phyloP scores from a whole-genome alignment of 345 rosid species.

The Pistacia vera region DNA sequence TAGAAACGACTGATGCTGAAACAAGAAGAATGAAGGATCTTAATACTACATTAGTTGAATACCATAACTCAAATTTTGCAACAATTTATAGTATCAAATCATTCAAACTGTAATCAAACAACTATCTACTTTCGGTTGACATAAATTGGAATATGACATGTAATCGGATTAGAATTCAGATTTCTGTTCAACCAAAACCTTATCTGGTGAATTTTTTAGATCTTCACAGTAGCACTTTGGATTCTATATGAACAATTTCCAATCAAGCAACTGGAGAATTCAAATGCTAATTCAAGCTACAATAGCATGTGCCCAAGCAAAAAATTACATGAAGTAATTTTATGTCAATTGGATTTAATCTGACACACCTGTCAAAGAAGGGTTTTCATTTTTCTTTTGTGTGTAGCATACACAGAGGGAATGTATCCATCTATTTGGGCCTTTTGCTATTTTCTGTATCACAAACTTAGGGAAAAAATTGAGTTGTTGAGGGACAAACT shows the following conservation, averaged over 20 bases:
- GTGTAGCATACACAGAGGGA: neutral
- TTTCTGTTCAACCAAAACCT: neutral
- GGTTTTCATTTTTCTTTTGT: neutral
- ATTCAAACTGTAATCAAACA: neutral
- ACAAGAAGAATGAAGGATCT: slow-evolving; percentile 18
- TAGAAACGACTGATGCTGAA: slow-evolving; percentile 71
- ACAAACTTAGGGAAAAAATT: neutral
- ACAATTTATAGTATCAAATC: neutral
- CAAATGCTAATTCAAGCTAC: neutral
- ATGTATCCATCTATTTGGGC: neutral
- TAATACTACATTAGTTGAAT: neutral
- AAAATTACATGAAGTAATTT: neutral
- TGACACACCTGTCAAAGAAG: neutral
- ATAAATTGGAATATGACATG: neutral
- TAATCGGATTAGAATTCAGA: neutral
- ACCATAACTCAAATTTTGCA: neutral
- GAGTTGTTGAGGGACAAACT: neutral
- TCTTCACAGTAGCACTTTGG: neutral
- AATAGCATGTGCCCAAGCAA: neutral
- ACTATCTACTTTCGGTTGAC: neutral
- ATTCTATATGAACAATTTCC: neutral
- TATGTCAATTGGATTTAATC: neutral
- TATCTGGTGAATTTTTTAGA: neutral
- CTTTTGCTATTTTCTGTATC: neutral
- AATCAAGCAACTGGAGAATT: neutral